Evolutionary conservation across 225 moss, liverwort and hornwort species (phyloP), one percentile per base, ranked within the genome.

Genomic region (Asterella californica): DNA sequence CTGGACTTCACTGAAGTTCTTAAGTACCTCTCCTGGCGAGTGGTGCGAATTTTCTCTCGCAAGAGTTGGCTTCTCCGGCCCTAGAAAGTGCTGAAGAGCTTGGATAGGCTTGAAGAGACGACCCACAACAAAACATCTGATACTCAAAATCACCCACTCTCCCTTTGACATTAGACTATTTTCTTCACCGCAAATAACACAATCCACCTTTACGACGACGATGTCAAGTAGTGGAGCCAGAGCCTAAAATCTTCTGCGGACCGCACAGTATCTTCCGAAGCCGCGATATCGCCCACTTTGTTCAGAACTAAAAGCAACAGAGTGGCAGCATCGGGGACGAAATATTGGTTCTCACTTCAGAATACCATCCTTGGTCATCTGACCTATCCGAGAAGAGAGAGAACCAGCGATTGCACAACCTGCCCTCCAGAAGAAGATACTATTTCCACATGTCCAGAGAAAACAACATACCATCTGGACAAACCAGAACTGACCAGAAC

Each of bases 151-250:
- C 74, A 89, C 90, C n/a, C n/a, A n/a, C n/a, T 84, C 91, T 83
- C 30, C 92, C 92, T 70, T 90, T 83, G 2, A 87, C 87, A 52
- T 87, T 89, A 91, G 77, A 34, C 85, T 87, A 37, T 75, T 85
- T 42, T 92, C 92, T 81, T 92, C 92, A 22, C 92, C 92, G 12
- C 91, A 91, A 69, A 92, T 91, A 15, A 92, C 92, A 79, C 92
- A 92, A 81, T 92, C 92, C 42, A 92, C 92, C 83, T 91, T 92
- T 9, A 92, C 92, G 32, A 92, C 91, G 37, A 92, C 92, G 81
- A 91, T 92, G 85, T 91, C 92, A 69, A 92, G 91, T 74, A 88
- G 78, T n/a, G 91, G 92, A 72, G 92, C 91, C 64, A 92, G 81
- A 47, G 85, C 85, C 63, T 91, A 87, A 55, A 92, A 92, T 80